These are phyloP conservation scores for Ustilago vetiveriae DNA, from an alignment of 1,284 basidiomycete genomes.

Conservation along the genomic window DNA sequence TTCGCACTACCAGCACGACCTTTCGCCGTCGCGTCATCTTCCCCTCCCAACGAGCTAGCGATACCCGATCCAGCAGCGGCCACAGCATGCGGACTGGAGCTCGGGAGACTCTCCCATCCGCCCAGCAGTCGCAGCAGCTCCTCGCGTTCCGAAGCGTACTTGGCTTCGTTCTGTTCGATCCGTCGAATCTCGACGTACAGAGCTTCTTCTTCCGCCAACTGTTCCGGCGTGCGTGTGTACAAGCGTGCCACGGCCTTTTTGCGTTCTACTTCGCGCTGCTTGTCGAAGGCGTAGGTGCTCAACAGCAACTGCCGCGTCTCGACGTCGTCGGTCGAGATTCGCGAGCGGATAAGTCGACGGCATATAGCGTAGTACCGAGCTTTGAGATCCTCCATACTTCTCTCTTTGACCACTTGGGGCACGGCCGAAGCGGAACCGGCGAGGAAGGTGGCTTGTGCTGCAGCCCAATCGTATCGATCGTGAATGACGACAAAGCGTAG, in stretches of 20 bases:
- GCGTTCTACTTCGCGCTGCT: constrained; percentile 86
- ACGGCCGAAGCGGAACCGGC: background rate
- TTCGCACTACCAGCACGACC: constrained; percentile 22
- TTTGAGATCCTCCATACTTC: constrained; percentile 81
- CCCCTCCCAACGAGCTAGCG: constrained; percentile 28
- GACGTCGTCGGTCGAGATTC: constrained; percentile 68
- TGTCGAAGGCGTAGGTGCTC: constrained; percentile 66
- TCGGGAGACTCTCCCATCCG: constrained; percentile 65
- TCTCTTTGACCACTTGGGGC: constrained; percentile 20
- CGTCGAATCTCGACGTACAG: constrained; percentile 93
- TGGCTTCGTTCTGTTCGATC: constrained; percentile 89
- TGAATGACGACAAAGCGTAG: constrained; percentile 88
- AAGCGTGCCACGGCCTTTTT: constrained; percentile 88
- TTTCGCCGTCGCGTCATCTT: constrained; percentile 24
- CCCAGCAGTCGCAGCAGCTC: constrained; percentile 83
- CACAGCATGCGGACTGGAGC: constrained; percentile 48
- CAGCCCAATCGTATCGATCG: constrained; percentile 82
- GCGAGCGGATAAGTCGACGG: constrained; percentile 82
- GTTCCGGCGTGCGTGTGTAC: constrained; percentile 84
- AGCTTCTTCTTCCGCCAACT: constrained; percentile 94
- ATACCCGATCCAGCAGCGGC: constrained; percentile 62
- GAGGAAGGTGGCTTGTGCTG: constrained; percentile 24
- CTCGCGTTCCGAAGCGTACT: constrained; percentile 88
- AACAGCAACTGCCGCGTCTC: constrained; percentile 61
- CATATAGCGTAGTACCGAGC: constrained; percentile 93